Conservation (phyloP, 176 grass and related monocot genomes). For the Eragrostis curvula region DNA sequence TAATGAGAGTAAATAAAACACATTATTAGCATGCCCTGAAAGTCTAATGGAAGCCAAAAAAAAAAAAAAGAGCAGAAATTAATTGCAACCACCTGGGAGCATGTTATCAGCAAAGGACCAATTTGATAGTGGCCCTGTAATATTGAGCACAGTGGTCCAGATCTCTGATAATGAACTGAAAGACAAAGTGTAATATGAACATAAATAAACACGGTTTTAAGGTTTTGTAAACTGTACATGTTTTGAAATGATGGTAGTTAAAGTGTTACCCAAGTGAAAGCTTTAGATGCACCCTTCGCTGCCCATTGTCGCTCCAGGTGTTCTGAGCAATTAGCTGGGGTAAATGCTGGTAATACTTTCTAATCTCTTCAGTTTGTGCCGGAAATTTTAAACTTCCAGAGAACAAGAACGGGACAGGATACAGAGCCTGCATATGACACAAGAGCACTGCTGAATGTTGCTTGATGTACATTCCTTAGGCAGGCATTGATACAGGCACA, state of each 20-base stretch:
- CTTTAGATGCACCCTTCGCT: slow-evolving; percentile 75
- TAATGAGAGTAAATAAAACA: slow-evolving; percentile 33
- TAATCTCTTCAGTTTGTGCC: slow-evolving; percentile 67
- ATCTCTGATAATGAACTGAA: slow-evolving; percentile 88
- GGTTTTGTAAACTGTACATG: slow-evolving; percentile 16
- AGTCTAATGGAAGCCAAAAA: slow-evolving; percentile 28
- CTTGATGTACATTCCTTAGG: not conserved
- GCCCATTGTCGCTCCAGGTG: slow-evolving; percentile 47
- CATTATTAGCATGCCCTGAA: slow-evolving; percentile 14
- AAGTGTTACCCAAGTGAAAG: slow-evolving; percentile 77
- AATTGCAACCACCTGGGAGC: slow-evolving; percentile 64
- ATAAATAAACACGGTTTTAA: not conserved
- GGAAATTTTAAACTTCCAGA: slow-evolving; percentile 81
- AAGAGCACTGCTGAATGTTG: slow-evolving; percentile 15
- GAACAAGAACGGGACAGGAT: slow-evolving; percentile 92
- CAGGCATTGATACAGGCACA: slow-evolving; percentile 1
- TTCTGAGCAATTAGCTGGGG: slow-evolving; percentile 62
- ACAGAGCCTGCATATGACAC: slow-evolving; percentile 65
- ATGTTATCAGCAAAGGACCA: slow-evolving; percentile 91
- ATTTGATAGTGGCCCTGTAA: slow-evolving; percentile 92
- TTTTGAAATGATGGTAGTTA: not conserved
- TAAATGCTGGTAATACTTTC: slow-evolving; percentile 64
- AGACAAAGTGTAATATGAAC: slow-evolving; percentile 15
- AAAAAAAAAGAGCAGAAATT: not conserved
- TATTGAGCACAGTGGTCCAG: slow-evolving; percentile 79